Percentiles rank a stretch among this genome's conserved stretches.
Conservation (phyloP, 176 grass and related monocot species). For the Cenchrus fungigraminus region DNA sequence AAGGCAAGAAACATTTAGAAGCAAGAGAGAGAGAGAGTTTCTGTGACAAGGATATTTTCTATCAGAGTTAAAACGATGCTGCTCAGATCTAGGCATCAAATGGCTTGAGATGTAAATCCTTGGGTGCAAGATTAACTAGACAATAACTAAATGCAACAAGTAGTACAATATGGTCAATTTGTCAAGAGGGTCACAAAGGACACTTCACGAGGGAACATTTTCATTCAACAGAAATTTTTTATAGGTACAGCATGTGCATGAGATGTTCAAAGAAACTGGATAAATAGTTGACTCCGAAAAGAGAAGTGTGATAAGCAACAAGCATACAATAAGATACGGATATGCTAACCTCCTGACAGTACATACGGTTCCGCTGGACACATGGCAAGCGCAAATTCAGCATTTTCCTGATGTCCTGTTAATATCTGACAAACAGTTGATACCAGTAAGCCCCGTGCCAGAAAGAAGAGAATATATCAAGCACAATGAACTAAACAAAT, state of each 20-base stretch:
- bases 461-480: conserved; percentile 11
- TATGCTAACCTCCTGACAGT: conserved; percentile 80
- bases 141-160: background rate
- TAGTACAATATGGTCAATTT: background rate
- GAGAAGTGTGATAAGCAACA: background rate
- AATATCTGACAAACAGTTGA: conserved; percentile 67
- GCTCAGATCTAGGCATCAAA: background rate
- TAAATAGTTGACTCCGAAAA: conserved; percentile 17
- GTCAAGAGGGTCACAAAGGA: background rate
- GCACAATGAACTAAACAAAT: conserved; percentile 16
- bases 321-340: conserved; percentile 2
- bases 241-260: background rate
- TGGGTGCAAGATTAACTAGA: background rate
- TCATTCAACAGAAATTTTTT: background rate
- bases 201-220: background rate
- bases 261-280: background rate
- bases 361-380: conserved; percentile 91
- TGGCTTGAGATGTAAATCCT: background rate
- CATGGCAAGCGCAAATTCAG: conserved; percentile 93
- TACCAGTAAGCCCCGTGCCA: conserved; percentile 27
- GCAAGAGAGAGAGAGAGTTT: too few species aligned
- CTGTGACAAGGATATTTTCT: background rate
- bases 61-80: background rate
- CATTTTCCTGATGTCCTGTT: conserved; percentile 90
- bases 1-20: too few species aligned